Conservation (phyloP, 2,329 filamentous ascomycete genomes). For the Exophiala oligosperma region DNA sequence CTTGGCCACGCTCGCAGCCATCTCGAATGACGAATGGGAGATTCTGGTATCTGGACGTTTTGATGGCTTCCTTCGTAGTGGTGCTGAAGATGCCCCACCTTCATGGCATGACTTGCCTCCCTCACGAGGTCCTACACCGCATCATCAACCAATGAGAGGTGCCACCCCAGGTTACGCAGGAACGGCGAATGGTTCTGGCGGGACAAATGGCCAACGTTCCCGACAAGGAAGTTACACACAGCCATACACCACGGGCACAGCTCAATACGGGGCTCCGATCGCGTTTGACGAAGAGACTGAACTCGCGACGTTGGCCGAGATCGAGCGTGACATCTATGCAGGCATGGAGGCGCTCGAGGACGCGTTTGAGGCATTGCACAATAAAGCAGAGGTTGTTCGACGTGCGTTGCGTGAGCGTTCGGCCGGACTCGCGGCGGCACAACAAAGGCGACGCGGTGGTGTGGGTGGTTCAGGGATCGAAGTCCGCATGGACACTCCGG, state of each 20-base stretch:
- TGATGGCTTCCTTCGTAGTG: constrained; percentile 93
- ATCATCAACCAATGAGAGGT: constrained; percentile 30
- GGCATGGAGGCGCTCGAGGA: constrained; percentile 95
- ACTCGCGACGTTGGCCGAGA: constrained; percentile 83
- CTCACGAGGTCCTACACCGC: constrained; percentile 32
- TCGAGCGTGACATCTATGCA: constrained; percentile 88
- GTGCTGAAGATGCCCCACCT: constrained; percentile 63
- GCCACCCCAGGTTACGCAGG: constrained; percentile 36
- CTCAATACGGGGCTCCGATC: constrained; percentile 69
- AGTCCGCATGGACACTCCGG: constrained; percentile 44
- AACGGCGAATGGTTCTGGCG: constrained; percentile 38
- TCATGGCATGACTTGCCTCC: constrained; percentile 18
- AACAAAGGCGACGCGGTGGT: constrained; percentile 43
- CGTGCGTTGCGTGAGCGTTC: constrained; percentile 77
- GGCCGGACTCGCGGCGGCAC: constrained; percentile 65
- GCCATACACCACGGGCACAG: constrained; percentile 52
- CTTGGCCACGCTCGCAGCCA: constrained; percentile 80
- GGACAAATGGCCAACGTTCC: constrained; percentile 45
- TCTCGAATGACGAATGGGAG: constrained; percentile 93
- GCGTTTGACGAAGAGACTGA: constrained; percentile 93
- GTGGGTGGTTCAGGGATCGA: constrained; percentile 33
- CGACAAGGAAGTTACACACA: constrained; percentile 41
- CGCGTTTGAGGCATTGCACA: constrained; percentile 88
- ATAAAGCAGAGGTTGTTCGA: constrained; percentile 77
- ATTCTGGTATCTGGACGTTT: constrained; percentile 92